These are phyloP conservation scores for Thraustotheca clavata DNA, from an alignment of 352 stramenopile genomes.

Conservation along the genomic window DNA sequence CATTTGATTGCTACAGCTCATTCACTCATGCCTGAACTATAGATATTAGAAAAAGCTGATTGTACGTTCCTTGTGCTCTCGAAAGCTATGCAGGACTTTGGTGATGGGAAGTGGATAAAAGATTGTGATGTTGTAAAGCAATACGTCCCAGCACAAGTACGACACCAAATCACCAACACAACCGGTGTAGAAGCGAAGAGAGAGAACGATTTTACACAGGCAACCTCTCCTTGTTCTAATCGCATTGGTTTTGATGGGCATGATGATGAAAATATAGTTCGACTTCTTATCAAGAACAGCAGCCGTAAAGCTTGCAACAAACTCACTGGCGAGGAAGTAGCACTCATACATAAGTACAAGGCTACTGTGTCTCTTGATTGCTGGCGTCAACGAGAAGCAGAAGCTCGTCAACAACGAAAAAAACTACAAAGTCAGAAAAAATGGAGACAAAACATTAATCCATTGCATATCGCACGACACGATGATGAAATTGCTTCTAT, in stretches of 20 bases:
- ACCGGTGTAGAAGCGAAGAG: background rate
- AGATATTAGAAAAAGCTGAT: background rate
- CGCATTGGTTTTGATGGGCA: background rate
- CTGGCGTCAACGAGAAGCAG: background rate
- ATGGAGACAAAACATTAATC: background rate
- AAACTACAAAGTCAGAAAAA: background rate
- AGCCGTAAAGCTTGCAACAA: conserved; percentile 3
- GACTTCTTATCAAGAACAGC: conserved; percentile 8
- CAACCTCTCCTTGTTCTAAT: too few relatives aligned
- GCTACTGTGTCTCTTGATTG: background rate
- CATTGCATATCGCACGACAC: background rate
- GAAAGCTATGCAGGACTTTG: background rate
- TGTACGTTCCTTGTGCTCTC: conserved; percentile 14
- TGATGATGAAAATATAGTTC: background rate
- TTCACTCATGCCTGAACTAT: background rate
- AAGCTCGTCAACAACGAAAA: background rate
- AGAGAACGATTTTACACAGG: background rate
- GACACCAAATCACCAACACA: background rate
- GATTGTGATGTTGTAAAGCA: background rate
- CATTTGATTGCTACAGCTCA: background rate
- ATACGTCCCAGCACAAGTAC: background rate
- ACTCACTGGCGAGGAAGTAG: background rate
- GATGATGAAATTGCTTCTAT: background rate
- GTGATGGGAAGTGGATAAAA: background rate
- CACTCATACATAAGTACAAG: background rate